Base-by-base conservation (phyloP, 1,284 basidiomycete genomes). In the Schizopora paradoxa region DNA sequence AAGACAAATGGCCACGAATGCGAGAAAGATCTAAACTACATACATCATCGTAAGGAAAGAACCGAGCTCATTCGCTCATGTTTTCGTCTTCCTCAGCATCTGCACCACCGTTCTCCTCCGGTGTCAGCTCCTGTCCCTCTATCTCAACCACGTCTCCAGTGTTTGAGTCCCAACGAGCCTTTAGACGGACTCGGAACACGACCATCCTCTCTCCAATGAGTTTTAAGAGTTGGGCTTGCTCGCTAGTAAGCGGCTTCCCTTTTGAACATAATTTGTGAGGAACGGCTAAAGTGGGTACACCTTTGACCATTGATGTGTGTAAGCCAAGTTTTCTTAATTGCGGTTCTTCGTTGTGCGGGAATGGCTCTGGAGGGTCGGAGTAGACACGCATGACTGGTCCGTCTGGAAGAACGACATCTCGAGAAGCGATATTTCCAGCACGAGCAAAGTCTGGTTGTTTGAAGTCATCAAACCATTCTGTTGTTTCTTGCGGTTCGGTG, bases 301-400 rank as follows among this genome's bases (percentile, higher is more conserved):
- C 96, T 54, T 79, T 79, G 53, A 86, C 79, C 69, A 99, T 78
- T 45, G 74, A 77, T 14, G 95, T 98, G 36, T 82, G 76, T 43
- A 99, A 71, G 8, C 96, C 96, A 23, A 98, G 77, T 62, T 88
- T 86, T 47, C 95, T 82, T 44, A 99, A 73, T 61, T 98, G 94
- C 16, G 95, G 92, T 58, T 99, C 95, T 68, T 98, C 90, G 56
- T 91, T 92, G 66, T 97, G 93, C 22, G 95, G 91, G 63, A 98
- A 93, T 1, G 92, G 86, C 56, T 89, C 82, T 25, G 85, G 79
- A 2, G 83, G 82, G 55, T 83, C 79, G 10, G 84, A 82, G 61
- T 86, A 73, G 45, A 75, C 73, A 60, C 81, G 77, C 76, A 86
- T 74, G 43, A 88, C 74, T 36, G 85, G 79, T 25, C 84, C 83